phyloP scores from a whole-genome alignment of 169 alveolate species.

The Plasmodium chabaudi region DNA sequence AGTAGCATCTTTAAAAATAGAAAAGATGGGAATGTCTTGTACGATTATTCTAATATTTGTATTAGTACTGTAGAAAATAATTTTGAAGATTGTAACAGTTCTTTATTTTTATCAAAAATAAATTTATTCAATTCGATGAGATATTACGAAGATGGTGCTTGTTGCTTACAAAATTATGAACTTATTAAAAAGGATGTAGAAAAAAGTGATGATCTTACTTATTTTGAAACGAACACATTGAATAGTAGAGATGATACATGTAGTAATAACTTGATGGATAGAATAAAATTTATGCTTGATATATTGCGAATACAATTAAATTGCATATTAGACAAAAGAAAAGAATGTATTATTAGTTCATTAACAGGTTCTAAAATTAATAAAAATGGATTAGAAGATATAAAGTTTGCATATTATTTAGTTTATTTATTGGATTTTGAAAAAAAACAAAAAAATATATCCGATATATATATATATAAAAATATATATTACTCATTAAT shows the following conservation, averaged over 20 bases:
- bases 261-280: neutral
- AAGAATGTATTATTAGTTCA: slow-evolving; percentile 21
- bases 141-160: neutral
- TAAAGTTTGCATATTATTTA: slow-evolving; percentile 39
- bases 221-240: neutral
- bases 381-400: slow-evolving; percentile 60
- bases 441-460: slow-evolving; percentile 2
- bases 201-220: neutral
- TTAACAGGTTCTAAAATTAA: slow-evolving; percentile 22
- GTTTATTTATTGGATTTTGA: slow-evolving; percentile 23
- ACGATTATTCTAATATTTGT: neutral
- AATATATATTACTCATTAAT: slow-evolving; percentile 35
- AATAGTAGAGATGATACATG: neutral
- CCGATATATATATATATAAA: slow-evolving; percentile 24
- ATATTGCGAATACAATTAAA: slow-evolving; percentile 29
- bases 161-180: slow-evolving; percentile 1
- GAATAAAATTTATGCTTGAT: slow-evolving; percentile 4
- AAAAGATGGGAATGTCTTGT: neutral
- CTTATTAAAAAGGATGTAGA: neutral
- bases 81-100: neutral
- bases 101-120: neutral
- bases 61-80: slow-evolving; percentile 6
- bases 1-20: no score
- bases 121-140: neutral
- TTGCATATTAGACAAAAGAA: slow-evolving; percentile 26